A percentile compares a stretch with the other conserved stretches of the same genome.
Evolutionary conservation across 1,284 basidiomycete genomes (phyloP).

Genomic region (Moesziomyces parantarcticus): DNA sequence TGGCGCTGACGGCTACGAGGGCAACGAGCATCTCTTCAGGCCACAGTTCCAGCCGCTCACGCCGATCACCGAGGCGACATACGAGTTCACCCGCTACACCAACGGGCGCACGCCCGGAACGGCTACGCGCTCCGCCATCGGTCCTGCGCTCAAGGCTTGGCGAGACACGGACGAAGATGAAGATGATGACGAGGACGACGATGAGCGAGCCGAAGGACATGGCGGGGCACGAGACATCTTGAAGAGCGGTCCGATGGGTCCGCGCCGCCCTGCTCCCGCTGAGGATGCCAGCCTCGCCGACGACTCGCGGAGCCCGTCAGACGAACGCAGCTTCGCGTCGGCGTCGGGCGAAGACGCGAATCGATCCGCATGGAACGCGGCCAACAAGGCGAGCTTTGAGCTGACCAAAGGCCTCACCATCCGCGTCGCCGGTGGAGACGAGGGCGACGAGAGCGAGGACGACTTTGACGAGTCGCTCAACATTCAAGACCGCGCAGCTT

Average conservation of each 20-base stretch:
- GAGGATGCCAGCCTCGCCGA: slow-evolving; percentile 11
- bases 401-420: slow-evolving; percentile 49
- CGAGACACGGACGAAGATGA: slow-evolving; percentile 10
- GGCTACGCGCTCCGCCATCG: slow-evolving; percentile 28
- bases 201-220: slow-evolving; percentile 14
- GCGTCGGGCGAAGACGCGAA: slow-evolving; percentile 34
- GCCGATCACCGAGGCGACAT: slow-evolving; percentile 62
- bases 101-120: slow-evolving; percentile 48
- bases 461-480: slow-evolving; percentile 25
- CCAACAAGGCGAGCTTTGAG: slow-evolving; percentile 42
- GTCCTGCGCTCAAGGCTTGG: slow-evolving; percentile 27
- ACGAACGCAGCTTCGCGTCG: slow-evolving; percentile 41
- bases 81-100: slow-evolving; percentile 59
- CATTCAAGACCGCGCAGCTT: slow-evolving; percentile 12
- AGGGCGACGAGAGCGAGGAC: slow-evolving; percentile 15
- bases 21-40: slow-evolving; percentile 33
- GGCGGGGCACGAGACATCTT: slow-evolving; percentile 12
- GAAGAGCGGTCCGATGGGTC: slow-evolving; percentile 19
- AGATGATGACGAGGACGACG: slow-evolving; percentile 25
- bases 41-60: slow-evolving; percentile 57
- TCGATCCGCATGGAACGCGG: slow-evolving; percentile 34
- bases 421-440: slow-evolving; percentile 16
- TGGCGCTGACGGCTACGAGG: slow-evolving; percentile 12
- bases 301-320: slow-evolving; percentile 25
- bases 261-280: background rate